Base-by-base conservation (phyloP, 2,329 filamentous ascomycete genomes). In the Sodiomyces alkalinus region DNA sequence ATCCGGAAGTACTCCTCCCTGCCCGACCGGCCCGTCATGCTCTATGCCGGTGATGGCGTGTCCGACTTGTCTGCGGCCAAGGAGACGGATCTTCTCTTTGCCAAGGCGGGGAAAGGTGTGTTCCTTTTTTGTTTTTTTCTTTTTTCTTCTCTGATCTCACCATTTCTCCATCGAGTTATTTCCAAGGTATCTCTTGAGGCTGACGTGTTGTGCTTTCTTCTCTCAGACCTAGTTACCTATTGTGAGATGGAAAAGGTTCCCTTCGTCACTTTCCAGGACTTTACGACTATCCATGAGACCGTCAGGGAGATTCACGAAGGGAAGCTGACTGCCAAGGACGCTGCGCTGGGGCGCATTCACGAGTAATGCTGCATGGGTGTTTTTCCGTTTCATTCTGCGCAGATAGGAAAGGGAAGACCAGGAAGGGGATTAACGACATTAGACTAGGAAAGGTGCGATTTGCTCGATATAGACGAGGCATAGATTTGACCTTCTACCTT, bases 11-110 rank as follows among this genome's bases (percentile, higher is more conserved):
- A 96, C 55, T 76, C 78, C 3, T 63, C 72, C 16, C 62, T 92
- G 23, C 74, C 81, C 0, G 62, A 61, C 18, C 68, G 85, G 22
- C 90, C 90, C 3, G 75, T 73, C 21, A 71, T 96, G 57, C 83
- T 96, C 52, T 98, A 98, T 46, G 87, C 90, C 18, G 90, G 90
- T 33, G 87, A 96, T 43, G 87, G 87, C 27, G 83, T 94, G 4
- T 92, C 81, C 3, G 87, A 96, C 49, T 62, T 96, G 29, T 92
- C 81, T 16, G 90, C 87, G 7, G 87, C 90, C 3, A 74, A 79
- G 42, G 86, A 96, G 62, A 93, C 86, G 3, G 85, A 96, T 50
- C 57, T 96, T 30, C 63, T 96, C 19, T 96, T 96, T 46, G 87
- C 87, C 29, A 94, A 94, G 64, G 77, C 80, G 39, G 87, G 83